Evolutionary conservation across 2,329 filamentous ascomycete species (phyloP).

Genomic region (Tolypocladium amazonense): DNA sequence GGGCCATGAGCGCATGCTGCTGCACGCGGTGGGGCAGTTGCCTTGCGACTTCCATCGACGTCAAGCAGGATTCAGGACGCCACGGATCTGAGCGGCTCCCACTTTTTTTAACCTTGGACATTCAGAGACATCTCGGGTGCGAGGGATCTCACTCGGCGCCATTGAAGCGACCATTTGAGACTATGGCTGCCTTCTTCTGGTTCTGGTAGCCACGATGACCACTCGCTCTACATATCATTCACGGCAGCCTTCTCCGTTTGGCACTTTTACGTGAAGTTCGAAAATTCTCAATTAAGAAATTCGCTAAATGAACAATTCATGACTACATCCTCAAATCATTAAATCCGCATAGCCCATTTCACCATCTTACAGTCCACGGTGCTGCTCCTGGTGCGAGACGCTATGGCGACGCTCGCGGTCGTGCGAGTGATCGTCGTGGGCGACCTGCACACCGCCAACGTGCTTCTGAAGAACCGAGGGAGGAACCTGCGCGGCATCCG

Average conservation of each 20-base stretch:
- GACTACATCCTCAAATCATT: conserved; percentile 1
- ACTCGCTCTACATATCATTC: no score
- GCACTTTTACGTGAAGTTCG: background rate
- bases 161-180: no score
- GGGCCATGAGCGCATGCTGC: background rate
- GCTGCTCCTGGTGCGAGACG: conserved; percentile 35
- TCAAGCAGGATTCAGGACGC: background rate
- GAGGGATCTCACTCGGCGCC: background rate
- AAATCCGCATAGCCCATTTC: background rate
- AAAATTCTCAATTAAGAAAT: background rate
- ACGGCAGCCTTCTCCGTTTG: no score
- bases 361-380: conserved; percentile 30
- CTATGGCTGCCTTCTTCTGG: no score
- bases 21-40: background rate
- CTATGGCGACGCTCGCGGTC: conserved; percentile 36
- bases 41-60: background rate
- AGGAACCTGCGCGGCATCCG: conserved; percentile 46
- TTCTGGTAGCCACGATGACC: no score
- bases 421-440: conserved; percentile 32
- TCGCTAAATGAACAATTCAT: background rate
- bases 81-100: background rate
- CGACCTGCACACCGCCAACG: conserved; percentile 33
- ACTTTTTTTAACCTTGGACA: background rate
- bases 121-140: background rate
- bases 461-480: conserved; percentile 40